phyloP scores from a whole-genome alignment of 2,329 filamentous ascomycete genomes.

The Pyrenophora graminea region DNA sequence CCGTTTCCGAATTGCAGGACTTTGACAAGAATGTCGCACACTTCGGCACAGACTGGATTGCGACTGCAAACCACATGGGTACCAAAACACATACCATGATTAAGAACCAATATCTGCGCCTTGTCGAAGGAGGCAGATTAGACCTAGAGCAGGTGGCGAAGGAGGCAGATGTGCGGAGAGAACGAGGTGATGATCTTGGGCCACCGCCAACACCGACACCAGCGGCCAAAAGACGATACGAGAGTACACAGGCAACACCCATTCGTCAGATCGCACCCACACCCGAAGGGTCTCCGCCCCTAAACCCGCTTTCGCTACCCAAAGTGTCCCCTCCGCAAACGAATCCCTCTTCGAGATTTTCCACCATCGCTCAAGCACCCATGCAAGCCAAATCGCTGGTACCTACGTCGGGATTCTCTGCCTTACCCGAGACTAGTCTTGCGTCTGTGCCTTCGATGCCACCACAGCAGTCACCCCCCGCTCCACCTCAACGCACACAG shows the following conservation, averaged over 20 bases:
- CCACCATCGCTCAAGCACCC: conserved; percentile 41
- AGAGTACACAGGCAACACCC: conserved; percentile 45
- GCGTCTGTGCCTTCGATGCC: conserved; percentile 33
- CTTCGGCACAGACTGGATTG: conserved; percentile 78
- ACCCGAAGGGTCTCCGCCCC: conserved; percentile 48
- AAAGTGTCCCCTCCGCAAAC: conserved; percentile 46
- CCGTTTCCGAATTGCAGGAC: conserved; percentile 77
- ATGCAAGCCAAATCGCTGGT: conserved; percentile 34
- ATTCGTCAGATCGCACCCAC: conserved; percentile 52
- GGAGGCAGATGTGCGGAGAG: conserved; percentile 49
- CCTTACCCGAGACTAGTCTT: conserved; percentile 34
- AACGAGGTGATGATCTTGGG: conserved; percentile 52
- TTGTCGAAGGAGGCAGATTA: conserved; percentile 49
- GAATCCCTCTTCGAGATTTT: conserved; percentile 32
- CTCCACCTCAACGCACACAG: conserved; percentile 27
- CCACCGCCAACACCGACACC: conserved; percentile 55
- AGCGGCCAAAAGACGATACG: conserved; percentile 53
- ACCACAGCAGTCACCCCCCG: conserved; percentile 39
- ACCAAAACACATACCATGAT: conserved; percentile 86
- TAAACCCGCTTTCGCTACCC: conserved; percentile 32
- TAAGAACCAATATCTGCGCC: conserved; percentile 56
- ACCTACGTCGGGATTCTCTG: conserved; percentile 24
- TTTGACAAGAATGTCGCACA: conserved; percentile 73
- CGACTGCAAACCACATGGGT: conserved; percentile 77
- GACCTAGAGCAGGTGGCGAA: conserved; percentile 50